Evolutionary conservation across 2,329 filamentous ascomycete genomes (phyloP).

Genomic region (Fusarium liriodendri): DNA sequence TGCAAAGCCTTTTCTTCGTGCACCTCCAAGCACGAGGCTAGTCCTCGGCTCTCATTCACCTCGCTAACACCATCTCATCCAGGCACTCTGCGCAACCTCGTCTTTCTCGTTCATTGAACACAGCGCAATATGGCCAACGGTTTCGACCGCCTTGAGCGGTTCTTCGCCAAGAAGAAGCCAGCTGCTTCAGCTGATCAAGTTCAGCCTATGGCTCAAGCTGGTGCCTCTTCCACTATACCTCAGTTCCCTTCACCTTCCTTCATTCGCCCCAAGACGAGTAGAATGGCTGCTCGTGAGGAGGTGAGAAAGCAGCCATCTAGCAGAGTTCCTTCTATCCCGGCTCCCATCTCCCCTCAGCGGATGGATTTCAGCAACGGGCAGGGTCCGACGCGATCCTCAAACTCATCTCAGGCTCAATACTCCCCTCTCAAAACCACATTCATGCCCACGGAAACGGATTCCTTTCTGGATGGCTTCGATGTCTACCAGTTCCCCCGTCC

Average conservation of each 20-base stretch:
- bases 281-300: conserved; percentile 69
- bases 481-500: conserved; percentile 54
- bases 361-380: conserved; percentile 25
- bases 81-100: conserved; percentile 40
- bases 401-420: conserved; percentile 27
- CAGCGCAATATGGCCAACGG: conserved; percentile 56
- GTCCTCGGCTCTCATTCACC: conserved; percentile 10
- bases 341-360: conserved; percentile 30
- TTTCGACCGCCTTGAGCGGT: conserved; percentile 62
- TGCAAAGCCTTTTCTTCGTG: conserved; percentile 18
- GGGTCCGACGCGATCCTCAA: conserved; percentile 17
- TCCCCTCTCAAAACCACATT: conserved; percentile 44
- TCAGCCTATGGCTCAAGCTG: conserved; percentile 36
- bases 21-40: conserved; percentile 16
- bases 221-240: conserved; percentile 43
- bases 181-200: conserved; percentile 37
- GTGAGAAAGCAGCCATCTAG: conserved; percentile 45
- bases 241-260: conserved; percentile 65
- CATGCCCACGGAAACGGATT: conserved; percentile 35
- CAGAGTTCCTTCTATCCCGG: conserved; percentile 45
- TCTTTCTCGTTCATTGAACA: conserved; percentile 43
- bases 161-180: conserved; percentile 61
- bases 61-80: conserved; percentile 38
- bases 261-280: conserved; percentile 64
- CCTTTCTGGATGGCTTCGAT: conserved; percentile 45